Evolutionary conservation across 2,329 filamentous ascomycete species (phyloP), one percentile per base, ranked within the genome.

Genomic region (Helotiales sp.): DNA sequence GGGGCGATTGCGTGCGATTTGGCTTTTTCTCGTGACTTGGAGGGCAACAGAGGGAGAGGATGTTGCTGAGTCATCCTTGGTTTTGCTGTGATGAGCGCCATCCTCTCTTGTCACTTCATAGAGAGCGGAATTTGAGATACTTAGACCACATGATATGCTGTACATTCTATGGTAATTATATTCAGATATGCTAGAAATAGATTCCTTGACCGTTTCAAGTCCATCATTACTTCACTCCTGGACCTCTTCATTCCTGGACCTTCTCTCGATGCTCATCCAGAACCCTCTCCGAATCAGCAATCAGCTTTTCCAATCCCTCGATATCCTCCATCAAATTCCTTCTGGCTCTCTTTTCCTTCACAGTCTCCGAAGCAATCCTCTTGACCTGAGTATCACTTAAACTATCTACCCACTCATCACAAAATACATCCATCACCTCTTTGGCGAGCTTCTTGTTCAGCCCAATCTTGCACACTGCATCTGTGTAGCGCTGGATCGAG

Each of bases 1-100:
- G 62, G 70, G 70, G 70, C 68, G 68, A 69, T 71, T 68, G 70
- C 68, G 70, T 71, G 70, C 70, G 63, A 68, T 34, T 45, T 52
- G 32, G 11, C 17, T 7, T 54, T 62, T 62, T 59, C 55, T 55
- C 55, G 63, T 64, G 63, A 64, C 30, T 50, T 61, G n/a, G 45
- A 7, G 26, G 2, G n/a, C n/a, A n/a, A n/a, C n/a, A n/a, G n/a
- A n/a, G n/a, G 5, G 20, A 7, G 2, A n/a, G 17, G 2, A 11
- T 28, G 1, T 5, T 37, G 59, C 54, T 57, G 54, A 57, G 54
- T 57, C 54, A 57, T 30, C 54, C 7, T n/a, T 20, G 34, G 11
- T 11, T 40, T 3, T 40, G 34, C 8, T 13, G 34, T n/a, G n/a
- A n/a, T n/a, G n/a, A n/a, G n/a, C n/a, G n/a, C n/a, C n/a, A n/a